Conservation (phyloP, 495 filamentous ascomycete species). For the Hypoxylon lienhwacheense region DNA sequence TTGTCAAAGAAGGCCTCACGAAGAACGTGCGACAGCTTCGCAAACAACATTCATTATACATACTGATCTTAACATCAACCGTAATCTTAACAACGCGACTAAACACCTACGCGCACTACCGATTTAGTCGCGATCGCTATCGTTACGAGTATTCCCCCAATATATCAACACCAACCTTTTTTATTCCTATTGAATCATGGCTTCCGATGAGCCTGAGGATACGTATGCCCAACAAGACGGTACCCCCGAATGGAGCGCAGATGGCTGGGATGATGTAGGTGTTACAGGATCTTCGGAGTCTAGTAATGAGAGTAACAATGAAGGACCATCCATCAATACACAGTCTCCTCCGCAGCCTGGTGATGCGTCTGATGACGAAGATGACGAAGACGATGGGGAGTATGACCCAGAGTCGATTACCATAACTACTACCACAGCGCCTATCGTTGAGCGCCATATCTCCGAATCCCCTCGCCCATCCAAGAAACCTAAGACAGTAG, state of each 20-base stretch:
- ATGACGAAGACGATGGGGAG: slow-evolving; percentile 52
- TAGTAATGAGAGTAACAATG: slow-evolving; percentile 57
- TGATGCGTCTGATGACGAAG: slow-evolving; percentile 46
- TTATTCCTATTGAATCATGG: slow-evolving; percentile 34
- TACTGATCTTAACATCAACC: too few relatives aligned
- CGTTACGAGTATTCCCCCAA: too few relatives aligned
- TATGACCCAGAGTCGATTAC: slow-evolving; percentile 56
- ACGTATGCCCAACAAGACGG: slow-evolving; percentile 40
- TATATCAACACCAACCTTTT: not conserved
- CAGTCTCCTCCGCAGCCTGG: slow-evolving; percentile 50
- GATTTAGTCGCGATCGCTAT: too few relatives aligned
- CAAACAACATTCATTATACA: too few relatives aligned
- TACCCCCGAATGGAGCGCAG: slow-evolving; percentile 47
- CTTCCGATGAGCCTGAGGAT: slow-evolving; percentile 39
- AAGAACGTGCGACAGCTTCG: too few relatives aligned
- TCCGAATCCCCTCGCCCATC: slow-evolving; percentile 40
- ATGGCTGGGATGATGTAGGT: slow-evolving; percentile 56
- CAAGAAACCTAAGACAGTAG: slow-evolving; percentile 69
- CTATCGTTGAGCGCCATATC: slow-evolving; percentile 34
- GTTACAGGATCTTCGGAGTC: slow-evolving; percentile 53
- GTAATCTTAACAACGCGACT: too few relatives aligned
- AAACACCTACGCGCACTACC: too few relatives aligned
- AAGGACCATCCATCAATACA: slow-evolving; percentile 48
- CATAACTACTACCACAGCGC: slow-evolving; percentile 36
- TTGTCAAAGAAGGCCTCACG: too few relatives aligned